phyloP scores from a whole-genome alignment of 2,329 filamentous ascomycete genomes.

The Fusarium sp. region DNA sequence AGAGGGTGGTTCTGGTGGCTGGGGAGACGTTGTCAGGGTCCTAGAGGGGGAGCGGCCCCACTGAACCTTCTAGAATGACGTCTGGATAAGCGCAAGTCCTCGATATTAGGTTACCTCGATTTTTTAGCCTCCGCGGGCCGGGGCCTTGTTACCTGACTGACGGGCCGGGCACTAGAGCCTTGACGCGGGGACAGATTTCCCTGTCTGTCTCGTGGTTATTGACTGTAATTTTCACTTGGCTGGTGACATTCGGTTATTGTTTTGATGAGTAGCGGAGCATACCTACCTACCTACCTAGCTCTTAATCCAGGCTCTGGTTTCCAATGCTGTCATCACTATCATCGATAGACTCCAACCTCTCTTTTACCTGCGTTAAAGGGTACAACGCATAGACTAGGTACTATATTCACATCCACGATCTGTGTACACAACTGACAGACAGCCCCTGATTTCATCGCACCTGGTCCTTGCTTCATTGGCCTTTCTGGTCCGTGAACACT shows the following conservation, averaged over 20 bases:
- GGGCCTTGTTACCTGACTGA: slow-evolving; percentile 3
- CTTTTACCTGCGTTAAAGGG: background rate
- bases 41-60: slow-evolving; percentile 46
- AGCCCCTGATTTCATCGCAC: slow-evolving; percentile 31
- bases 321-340: slow-evolving; percentile 2
- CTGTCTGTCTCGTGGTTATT: slow-evolving; percentile 1
- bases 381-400: slow-evolving; percentile 20
- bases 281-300: background rate
- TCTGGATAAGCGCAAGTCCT: slow-evolving; percentile 51
- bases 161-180: slow-evolving; percentile 39
- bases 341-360: slow-evolving; percentile 10
- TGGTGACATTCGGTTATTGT: slow-evolving; percentile 13
- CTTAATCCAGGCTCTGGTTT: slow-evolving; percentile 2
- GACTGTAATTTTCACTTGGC: background rate
- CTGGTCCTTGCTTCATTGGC: slow-evolving; percentile 42
- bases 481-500: slow-evolving; percentile 8
- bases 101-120: slow-evolving; percentile 41
- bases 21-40: slow-evolving; percentile 24
- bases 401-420: slow-evolving; percentile 10
- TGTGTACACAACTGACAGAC: background rate
- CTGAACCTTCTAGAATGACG: slow-evolving; percentile 59
- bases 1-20: slow-evolving; percentile 17
- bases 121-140: slow-evolving; percentile 23
- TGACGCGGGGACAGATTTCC: slow-evolving; percentile 29
- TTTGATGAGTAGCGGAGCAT: slow-evolving; percentile 8